Percentiles rank a stretch among this genome's conserved stretches.
Conservation (phyloP, 208 protist species). For the Trypanosoma conorhini region DNA sequence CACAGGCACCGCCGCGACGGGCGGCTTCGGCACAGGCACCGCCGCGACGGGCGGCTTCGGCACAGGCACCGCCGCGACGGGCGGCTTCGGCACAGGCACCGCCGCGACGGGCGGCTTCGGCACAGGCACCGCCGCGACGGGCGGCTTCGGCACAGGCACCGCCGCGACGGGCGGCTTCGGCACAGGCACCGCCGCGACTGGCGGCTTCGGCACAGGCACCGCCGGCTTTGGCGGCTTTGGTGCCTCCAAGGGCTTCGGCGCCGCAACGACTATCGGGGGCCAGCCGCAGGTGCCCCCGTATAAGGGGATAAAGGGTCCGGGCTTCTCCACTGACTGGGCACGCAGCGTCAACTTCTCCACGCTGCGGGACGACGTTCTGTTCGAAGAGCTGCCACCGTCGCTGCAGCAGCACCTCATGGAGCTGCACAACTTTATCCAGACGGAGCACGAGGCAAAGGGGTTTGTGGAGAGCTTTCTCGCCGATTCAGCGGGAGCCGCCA, state of each 20-base stretch:
- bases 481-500: conserved; percentile 29
- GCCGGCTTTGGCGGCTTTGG: conserved; percentile 32
- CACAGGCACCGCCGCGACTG: conserved; percentile 5
- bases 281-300: conserved; percentile 52
- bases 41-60: background rate
- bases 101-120: background rate
- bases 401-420: conserved; percentile 81
- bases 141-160: background rate
- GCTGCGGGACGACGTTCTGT: conserved; percentile 65
- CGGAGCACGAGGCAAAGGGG: conserved; percentile 54
- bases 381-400: conserved; percentile 61
- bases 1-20: too few relatives aligned
- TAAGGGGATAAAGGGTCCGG: conserved; percentile 68
- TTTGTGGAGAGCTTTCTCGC: conserved; percentile 62
- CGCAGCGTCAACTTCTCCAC: conserved; percentile 67
- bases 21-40: too few relatives aligned
- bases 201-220: conserved; percentile 7
- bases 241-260: conserved; percentile 40
- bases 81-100: background rate
- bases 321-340: conserved; percentile 59
- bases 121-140: background rate
- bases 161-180: conserved; percentile 14
- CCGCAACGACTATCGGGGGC: conserved; percentile 19
- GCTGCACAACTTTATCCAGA: conserved; percentile 71
- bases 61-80: background rate